phyloP scores from a whole-genome alignment of 257 asterid genomes.

The Solanum neorickii region DNA sequence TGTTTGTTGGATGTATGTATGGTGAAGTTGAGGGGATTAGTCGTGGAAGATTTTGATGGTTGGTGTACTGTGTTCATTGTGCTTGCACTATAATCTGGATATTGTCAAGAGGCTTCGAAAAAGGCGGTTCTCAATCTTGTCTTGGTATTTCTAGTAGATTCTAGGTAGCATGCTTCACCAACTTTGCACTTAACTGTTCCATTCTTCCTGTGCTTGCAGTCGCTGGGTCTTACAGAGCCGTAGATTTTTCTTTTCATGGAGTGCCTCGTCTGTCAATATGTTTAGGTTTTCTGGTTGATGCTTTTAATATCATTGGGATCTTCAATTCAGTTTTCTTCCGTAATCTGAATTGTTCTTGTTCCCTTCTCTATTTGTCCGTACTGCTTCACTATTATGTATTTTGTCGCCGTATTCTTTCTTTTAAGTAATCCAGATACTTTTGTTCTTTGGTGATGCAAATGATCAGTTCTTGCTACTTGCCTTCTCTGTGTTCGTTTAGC shows the following conservation, averaged over 20 bases:
- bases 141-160: background rate
- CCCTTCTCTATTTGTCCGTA: background rate
- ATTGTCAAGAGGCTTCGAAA: background rate
- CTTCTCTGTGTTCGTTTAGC: background rate
- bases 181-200: background rate
- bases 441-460: background rate
- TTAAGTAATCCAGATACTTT: too few relatives aligned
- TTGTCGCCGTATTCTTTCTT: background rate
- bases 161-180: background rate
- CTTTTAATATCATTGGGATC: background rate
- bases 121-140: background rate
- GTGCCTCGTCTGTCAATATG: background rate
- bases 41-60: background rate
- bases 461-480: background rate
- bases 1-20: background rate
- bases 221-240: background rate
- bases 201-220: background rate
- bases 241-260: background rate
- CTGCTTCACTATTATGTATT: background rate
- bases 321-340: background rate
- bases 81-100: background rate
- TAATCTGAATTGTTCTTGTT: background rate
- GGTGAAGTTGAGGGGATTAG: background rate
- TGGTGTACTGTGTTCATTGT: background rate
- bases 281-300: too few relatives aligned